Evolutionary conservation across 345 rosid species (phyloP).

Genomic region (Zanthoxylum bungeanum): DNA sequence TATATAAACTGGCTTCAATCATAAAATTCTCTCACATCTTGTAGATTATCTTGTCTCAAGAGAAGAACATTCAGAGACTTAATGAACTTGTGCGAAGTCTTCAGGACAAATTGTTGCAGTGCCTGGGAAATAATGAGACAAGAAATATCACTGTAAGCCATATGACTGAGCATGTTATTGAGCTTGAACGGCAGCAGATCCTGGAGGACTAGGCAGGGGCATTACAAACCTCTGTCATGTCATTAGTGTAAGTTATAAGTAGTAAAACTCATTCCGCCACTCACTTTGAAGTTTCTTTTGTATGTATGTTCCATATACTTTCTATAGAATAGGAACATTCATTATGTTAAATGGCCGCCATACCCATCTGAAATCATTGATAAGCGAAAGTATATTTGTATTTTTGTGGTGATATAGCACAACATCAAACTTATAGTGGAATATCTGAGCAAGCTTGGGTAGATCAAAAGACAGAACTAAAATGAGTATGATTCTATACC

Average conservation of each 20-base stretch:
- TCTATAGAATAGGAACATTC: not conserved
- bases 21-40: slow-evolving; percentile 3
- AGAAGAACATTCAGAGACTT: slow-evolving; percentile 73
- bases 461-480: not conserved
- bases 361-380: not conserved
- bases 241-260: slow-evolving; percentile 16
- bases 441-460: not conserved
- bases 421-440: not conserved
- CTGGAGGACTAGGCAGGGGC: slow-evolving; percentile 47
- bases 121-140: slow-evolving; percentile 45
- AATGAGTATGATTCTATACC: not conserved
- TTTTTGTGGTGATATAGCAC: not conserved
- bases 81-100: slow-evolving; percentile 70
- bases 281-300: slow-evolving; percentile 2
- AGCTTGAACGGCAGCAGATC: slow-evolving; percentile 50
- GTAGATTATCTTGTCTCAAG: slow-evolving; percentile 86
- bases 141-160: slow-evolving; percentile 33
- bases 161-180: slow-evolving; percentile 45
- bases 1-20: not conserved
- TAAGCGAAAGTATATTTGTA: slow-evolving; percentile 9
- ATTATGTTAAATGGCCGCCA: not conserved
- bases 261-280: slow-evolving; percentile 13
- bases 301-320: slow-evolving; percentile 1
- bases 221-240: slow-evolving; percentile 4
- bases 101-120: slow-evolving; percentile 49